phyloP scores from a whole-genome alignment of 331 rosid genomes.

The Rhamnella rubrinervis region DNA sequence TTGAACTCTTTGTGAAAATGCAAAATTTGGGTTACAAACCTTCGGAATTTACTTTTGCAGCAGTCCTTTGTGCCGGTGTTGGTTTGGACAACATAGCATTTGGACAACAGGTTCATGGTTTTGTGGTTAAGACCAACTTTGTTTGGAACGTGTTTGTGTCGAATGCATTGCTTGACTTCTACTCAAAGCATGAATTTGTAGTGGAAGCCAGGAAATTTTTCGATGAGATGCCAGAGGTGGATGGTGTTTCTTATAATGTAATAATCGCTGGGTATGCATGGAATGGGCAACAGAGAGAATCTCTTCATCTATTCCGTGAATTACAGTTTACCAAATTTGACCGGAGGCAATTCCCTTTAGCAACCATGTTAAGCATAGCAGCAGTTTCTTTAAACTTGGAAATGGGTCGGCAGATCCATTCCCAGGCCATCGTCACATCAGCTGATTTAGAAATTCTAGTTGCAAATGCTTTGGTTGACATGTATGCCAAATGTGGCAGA shows the following conservation, averaged over 20 bases:
- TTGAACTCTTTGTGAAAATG: conserved; percentile 59
- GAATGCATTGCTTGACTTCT: conserved; percentile 87
- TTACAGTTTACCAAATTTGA: conserved; percentile 59
- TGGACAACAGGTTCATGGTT: conserved; percentile 72
- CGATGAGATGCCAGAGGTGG: conserved; percentile 74
- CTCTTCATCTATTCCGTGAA: conserved; percentile 52
- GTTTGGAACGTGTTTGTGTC: conserved; percentile 81
- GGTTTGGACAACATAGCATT: conserved; percentile 55
- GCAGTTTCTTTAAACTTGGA: conserved; percentile 50
- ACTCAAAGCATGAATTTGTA: conserved; percentile 62
- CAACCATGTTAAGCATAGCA: conserved; percentile 74
- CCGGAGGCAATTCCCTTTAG: conserved; percentile 65
- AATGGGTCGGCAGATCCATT: conserved; percentile 73
- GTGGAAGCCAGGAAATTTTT: conserved; percentile 55
- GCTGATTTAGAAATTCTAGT: conserved; percentile 53
- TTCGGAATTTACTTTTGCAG: conserved; percentile 81
- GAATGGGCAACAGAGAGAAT: conserved; percentile 47
- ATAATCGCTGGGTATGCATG: conserved; percentile 58
- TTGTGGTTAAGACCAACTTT: conserved; percentile 60
- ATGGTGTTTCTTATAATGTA: conserved; percentile 79
- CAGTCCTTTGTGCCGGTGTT: conserved; percentile 59
- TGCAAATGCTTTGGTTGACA: conserved; percentile 76
- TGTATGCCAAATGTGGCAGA: conserved; percentile 81
- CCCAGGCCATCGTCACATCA: conserved; percentile 51
- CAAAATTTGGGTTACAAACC: conserved; percentile 55